Evolutionary conservation across 371 early-diverging fungal species (phyloP).

Genomic region (Parasitella parasitica): DNA sequence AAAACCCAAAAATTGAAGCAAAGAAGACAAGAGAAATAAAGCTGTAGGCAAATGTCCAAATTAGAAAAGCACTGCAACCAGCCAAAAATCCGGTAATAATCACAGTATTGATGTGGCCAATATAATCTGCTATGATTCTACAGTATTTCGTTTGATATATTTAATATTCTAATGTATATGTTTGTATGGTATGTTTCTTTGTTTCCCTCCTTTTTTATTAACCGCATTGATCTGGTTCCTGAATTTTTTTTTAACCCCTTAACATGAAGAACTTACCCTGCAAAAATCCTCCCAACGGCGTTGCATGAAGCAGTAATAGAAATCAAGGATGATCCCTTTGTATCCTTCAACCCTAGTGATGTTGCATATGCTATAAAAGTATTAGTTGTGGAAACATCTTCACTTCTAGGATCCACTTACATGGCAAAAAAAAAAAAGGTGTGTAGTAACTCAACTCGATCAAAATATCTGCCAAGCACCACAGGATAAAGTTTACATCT

Average conservation of each 20-base stretch:
- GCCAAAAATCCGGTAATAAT: slow-evolving; percentile 22
- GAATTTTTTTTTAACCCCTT: neutral
- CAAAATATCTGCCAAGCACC: slow-evolving; percentile 26
- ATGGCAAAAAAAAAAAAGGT: slow-evolving; percentile 35
- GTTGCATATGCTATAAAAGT: slow-evolving; percentile 19
- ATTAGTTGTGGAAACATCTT: too few relatives aligned
- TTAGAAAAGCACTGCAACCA: slow-evolving; percentile 19
- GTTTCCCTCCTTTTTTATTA: neutral
- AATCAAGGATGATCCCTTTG: slow-evolving; percentile 29
- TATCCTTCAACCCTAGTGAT: slow-evolving; percentile 19
- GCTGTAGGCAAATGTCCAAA: slow-evolving; percentile 43
- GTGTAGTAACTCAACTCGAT: slow-evolving; percentile 28
- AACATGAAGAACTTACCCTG: neutral
- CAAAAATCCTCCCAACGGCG: slow-evolving; percentile 2
- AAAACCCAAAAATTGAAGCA: slow-evolving; percentile 30
- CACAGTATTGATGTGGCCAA: slow-evolving; percentile 38
- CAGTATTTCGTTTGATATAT: neutral
- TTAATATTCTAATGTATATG: neutral
- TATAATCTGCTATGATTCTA: slow-evolving; percentile 23
- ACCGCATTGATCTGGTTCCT: neutral
- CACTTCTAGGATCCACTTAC: neutral
- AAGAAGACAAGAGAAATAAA: slow-evolving; percentile 30
- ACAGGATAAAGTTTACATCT: slow-evolving; percentile 18
- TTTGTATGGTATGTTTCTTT: neutral
- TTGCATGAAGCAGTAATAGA: slow-evolving; percentile 18